Percentiles rank a stretch among this genome's conserved stretches.
Evolutionary conservation across 163 green algal genomes (phyloP).

Genomic region (Chlorella variabilis): DNA sequence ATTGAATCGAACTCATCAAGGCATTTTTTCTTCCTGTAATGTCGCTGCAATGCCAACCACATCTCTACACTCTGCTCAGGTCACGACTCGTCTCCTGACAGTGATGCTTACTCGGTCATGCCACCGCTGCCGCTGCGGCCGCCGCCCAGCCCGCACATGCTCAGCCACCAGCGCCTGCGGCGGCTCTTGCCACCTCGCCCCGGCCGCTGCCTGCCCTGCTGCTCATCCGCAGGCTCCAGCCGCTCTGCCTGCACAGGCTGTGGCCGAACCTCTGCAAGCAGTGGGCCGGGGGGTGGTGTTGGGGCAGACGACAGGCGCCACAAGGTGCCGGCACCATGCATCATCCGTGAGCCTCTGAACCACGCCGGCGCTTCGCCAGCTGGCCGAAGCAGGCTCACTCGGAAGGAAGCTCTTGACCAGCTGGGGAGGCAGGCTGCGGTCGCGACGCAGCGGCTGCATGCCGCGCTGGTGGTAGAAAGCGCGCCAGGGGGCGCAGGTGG

Average conservation of each 20-base stretch:
- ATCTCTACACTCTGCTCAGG: no score
- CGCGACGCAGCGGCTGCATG: not conserved
- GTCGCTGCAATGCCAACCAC: no score
- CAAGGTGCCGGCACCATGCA: not conserved
- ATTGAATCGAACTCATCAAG: no score
- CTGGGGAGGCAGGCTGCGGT: not conserved
- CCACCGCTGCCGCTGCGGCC: no score
- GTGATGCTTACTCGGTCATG: no score
- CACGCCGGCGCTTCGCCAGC: not conserved
- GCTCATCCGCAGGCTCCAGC: not conserved
- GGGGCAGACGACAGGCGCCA: not conserved
- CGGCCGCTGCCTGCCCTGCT: not conserved
- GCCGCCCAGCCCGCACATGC: not conserved
- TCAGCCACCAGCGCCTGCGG: not conserved
- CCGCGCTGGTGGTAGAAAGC: constrained; percentile 16
- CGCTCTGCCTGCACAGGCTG: not conserved
- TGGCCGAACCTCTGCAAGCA: not conserved
- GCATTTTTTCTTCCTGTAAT: no score
- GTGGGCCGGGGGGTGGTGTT: not conserved
- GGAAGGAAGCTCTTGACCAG: not conserved
- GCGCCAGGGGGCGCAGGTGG: not conserved
- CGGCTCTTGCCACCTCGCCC: not conserved
- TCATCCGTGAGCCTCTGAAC: not conserved
- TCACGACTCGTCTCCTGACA: no score
- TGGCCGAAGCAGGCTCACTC: not conserved